These are phyloP conservation scores for Malassezia globosa DNA, from an alignment of 1,284 basidiomycete genomes.

Conservation along the genomic window DNA sequence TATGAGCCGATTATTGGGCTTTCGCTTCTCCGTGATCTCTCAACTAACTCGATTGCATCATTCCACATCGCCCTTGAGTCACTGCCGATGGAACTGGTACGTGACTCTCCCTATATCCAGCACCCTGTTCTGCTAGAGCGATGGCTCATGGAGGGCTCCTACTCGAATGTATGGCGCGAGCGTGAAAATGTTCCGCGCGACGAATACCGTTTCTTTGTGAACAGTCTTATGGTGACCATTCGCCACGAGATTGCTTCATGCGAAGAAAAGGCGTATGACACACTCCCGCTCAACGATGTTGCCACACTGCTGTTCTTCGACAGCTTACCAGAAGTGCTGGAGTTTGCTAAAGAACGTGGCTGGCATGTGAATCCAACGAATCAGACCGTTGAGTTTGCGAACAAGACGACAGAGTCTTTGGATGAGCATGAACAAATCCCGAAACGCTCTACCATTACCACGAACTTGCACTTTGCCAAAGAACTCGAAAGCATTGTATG, in stretches of 20 bases:
- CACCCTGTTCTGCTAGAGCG: slow-evolving; percentile 56
- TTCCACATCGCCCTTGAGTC: slow-evolving; percentile 99
- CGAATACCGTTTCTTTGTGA: slow-evolving; percentile 81
- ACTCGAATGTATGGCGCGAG: slow-evolving; percentile 94
- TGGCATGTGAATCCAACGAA: slow-evolving; percentile 48
- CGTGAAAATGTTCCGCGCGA: slow-evolving; percentile 61
- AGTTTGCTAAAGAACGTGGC: slow-evolving; percentile 59
- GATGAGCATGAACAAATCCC: slow-evolving; percentile 24
- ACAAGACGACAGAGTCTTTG: slow-evolving; percentile 15
- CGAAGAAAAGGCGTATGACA: slow-evolving; percentile 78
- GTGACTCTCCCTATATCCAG: slow-evolving; percentile 31
- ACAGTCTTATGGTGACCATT: slow-evolving; percentile 83
- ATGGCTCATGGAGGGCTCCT: slow-evolving; percentile 98
- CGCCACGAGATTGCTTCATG: slow-evolving; percentile 89
- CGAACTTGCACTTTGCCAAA: slow-evolving; percentile 42
- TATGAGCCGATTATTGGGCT: slow-evolving; percentile 82
- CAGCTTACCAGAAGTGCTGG: slow-evolving; percentile 61
- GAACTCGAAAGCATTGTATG: slow-evolving; percentile 46
- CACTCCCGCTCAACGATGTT: slow-evolving; percentile 73
- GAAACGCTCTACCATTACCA: slow-evolving; percentile 38
- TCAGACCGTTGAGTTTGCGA: slow-evolving; percentile 41
- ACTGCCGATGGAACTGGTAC: slow-evolving; percentile 50
- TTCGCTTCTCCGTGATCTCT: slow-evolving; percentile 83
- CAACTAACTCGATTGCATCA: slow-evolving; percentile 89
- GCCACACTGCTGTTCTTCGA: slow-evolving; percentile 78